Base-by-base conservation (phyloP, 306 rosid species). In the Dryas octopetala region DNA sequence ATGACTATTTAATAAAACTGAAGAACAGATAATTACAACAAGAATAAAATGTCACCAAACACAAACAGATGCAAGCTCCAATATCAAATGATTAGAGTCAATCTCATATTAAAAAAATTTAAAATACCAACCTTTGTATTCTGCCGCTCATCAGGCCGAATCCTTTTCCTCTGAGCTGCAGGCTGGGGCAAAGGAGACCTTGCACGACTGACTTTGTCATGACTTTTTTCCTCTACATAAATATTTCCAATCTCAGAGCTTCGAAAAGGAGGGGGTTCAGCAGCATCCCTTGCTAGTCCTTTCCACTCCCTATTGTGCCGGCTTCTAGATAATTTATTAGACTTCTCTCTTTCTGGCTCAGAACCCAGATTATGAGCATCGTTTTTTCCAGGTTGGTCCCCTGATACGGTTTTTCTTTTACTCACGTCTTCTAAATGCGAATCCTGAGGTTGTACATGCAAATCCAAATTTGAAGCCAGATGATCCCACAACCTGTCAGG, bases 401-500 rank as follows among this genome's bases (percentile, higher is more conserved):
- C 83, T 49, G 84, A 82, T 64, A 63, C 12, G 14, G 86, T 66
- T 75, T 87, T 83, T 65, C 69, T 74, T 78, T 84, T 84, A 41
- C 83, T 80, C 76, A 76, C 84, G 58, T 88, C 96, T 70, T 78
- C 85, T 59, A 75, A 58, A 64, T 45, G 76, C 76, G 86, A 73
- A 68, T 78, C 87, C 72, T 79, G 65, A 77, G 91, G 80, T 40
- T 86, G 86, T 40, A 85, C 83, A 71, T 96, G 90, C 78, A 69
- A 83, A 78, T 80, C 84, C 64, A 88, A 62, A 84, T 88, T 82
- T 76, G 88, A 70, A 71, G 89, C 91, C 79, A 95, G 74, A 82
- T 92, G 93, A 87, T 90, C 99, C 99, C 99, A 96, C 75, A 96
- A 77, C 99, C 99, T 96, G 84, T 76, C 65, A 79, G 75, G 44